phyloP scores from a whole-genome alignment of 2,329 filamentous ascomycete genomes.

The Colletotrichum sp. region DNA sequence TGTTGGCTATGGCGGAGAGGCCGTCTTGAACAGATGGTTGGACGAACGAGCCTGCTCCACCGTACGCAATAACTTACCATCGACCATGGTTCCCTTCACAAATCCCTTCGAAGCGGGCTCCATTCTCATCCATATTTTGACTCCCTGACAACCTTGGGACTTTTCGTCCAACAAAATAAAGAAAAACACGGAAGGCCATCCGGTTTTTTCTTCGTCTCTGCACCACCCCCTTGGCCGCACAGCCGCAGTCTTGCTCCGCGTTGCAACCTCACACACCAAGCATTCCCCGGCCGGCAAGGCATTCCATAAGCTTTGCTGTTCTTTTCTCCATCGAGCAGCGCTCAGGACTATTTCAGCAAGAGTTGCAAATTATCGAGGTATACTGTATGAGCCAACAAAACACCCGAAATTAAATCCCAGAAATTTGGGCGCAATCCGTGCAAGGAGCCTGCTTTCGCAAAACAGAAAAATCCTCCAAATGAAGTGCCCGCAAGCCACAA shows the following conservation, averaged over 20 bases:
- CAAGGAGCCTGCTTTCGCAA: neutral
- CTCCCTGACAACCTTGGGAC: neutral
- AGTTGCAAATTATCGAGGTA: neutral
- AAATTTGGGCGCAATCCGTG: neutral
- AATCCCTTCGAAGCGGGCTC: neutral
- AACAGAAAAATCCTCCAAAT: neutral
- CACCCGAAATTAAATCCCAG: neutral
- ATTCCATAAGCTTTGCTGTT: neutral
- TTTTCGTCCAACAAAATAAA: neutral
- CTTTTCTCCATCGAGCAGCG: neutral
- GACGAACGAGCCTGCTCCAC: neutral
- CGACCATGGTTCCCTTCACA: conserved; percentile 2
- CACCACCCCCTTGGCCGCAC: neutral
- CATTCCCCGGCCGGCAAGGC: neutral
- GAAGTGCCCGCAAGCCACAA: neutral
- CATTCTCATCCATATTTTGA: neutral
- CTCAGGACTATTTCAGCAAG: neutral
- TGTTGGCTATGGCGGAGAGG: neutral
- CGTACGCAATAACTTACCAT: neutral
- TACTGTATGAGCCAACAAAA: neutral
- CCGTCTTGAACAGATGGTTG: neutral
- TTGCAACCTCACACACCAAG: neutral
- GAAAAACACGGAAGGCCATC: neutral
- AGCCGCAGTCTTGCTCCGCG: neutral
- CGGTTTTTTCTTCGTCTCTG: neutral